Evolutionary conservation across 2,329 filamentous ascomycete species (phyloP).

Genomic region (Penicillium brevicompactum): DNA sequence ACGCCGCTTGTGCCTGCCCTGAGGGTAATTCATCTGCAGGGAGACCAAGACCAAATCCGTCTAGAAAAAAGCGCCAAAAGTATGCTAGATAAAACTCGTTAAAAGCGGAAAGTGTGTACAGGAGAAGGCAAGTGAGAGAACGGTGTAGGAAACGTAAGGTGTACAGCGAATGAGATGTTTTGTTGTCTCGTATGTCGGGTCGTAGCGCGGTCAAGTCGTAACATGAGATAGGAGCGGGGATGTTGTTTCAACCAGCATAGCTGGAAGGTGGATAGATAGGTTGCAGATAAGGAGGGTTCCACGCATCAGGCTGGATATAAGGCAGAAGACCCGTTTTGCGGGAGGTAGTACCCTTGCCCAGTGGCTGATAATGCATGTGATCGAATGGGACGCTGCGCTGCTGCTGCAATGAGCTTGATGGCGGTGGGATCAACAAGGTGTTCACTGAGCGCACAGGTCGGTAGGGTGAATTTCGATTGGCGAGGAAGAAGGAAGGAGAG

Average conservation of each 20-base stretch:
- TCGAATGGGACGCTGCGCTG: slow-evolving; percentile 66
- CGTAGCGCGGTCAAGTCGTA: slow-evolving; percentile 31
- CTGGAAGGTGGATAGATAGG: slow-evolving; percentile 32
- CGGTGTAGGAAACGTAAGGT: slow-evolving; percentile 9
- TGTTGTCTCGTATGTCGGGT: slow-evolving; percentile 28
- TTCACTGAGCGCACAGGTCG: slow-evolving; percentile 87
- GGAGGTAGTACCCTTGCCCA: slow-evolving; percentile 69
- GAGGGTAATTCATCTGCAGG: background rate
- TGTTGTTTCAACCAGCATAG: slow-evolving; percentile 28
- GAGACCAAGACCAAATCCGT: slow-evolving; percentile 15
- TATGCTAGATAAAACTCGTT: slow-evolving; percentile 18
- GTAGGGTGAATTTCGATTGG: slow-evolving; percentile 88
- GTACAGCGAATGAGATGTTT: slow-evolving; percentile 22
- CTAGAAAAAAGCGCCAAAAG: slow-evolving; percentile 19
- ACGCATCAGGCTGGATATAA: slow-evolving; percentile 48
- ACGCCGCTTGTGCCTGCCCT: slow-evolving; percentile 18
- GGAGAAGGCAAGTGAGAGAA: slow-evolving; percentile 6
- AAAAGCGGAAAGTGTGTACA: slow-evolving; percentile 18
- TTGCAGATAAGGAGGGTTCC: slow-evolving; percentile 36
- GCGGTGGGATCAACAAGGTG: slow-evolving; percentile 85
- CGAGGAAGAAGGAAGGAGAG: slow-evolving; percentile 84
- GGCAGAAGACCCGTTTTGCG: slow-evolving; percentile 70
- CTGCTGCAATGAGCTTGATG: slow-evolving; percentile 75
- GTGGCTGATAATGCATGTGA: slow-evolving; percentile 81
- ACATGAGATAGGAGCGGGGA: slow-evolving; percentile 8